Evolutionary conservation across 805 yeast species (phyloP).

Genomic region (Candida rishiriensis): DNA sequence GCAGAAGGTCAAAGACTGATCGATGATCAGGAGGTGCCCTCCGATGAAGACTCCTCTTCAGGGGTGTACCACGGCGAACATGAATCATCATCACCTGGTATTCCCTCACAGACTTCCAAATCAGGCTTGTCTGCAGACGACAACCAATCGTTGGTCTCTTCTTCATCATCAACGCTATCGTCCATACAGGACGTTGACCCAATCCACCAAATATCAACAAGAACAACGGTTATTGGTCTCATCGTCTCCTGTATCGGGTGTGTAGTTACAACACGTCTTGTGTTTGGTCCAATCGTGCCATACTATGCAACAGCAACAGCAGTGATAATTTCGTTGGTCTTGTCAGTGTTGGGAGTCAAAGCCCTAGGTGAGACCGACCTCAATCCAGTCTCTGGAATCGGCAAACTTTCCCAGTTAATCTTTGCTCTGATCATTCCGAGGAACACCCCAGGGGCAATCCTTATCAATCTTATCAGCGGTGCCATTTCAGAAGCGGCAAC

Average conservation of each 20-base stretch:
- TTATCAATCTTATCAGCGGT: constrained; percentile 88
- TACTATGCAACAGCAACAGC: constrained; percentile 65
- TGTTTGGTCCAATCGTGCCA: constrained; percentile 74
- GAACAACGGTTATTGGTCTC: constrained; percentile 56
- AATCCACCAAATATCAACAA: constrained; percentile 45
- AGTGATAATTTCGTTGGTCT: constrained; percentile 65
- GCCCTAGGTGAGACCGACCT: constrained; percentile 96
- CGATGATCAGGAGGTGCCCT: constrained; percentile 8
- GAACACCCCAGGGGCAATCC: constrained; percentile 71
- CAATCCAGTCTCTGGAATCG: constrained; percentile 95
- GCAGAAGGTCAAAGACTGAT: constrained; percentile 6
- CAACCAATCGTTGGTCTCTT: neutral
- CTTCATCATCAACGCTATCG: neutral
- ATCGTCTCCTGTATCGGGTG: constrained; percentile 64
- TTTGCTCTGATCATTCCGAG: constrained; percentile 80
- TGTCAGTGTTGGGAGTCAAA: constrained; percentile 84
- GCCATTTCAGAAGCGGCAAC: constrained; percentile 99
- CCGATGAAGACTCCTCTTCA: constrained; percentile 20
- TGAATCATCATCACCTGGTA: neutral
- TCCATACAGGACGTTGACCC: constrained; percentile 31
- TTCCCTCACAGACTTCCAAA: no score
- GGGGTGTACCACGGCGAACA: constrained; percentile 20
- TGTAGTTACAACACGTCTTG: constrained; percentile 52
- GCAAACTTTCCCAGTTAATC: constrained; percentile 84
- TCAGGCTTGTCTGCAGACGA: neutral